Evolutionary conservation across 116 monocot species (phyloP), one percentile per base, ranked within the genome.

Genomic region (Trichopus zeylanicus): DNA sequence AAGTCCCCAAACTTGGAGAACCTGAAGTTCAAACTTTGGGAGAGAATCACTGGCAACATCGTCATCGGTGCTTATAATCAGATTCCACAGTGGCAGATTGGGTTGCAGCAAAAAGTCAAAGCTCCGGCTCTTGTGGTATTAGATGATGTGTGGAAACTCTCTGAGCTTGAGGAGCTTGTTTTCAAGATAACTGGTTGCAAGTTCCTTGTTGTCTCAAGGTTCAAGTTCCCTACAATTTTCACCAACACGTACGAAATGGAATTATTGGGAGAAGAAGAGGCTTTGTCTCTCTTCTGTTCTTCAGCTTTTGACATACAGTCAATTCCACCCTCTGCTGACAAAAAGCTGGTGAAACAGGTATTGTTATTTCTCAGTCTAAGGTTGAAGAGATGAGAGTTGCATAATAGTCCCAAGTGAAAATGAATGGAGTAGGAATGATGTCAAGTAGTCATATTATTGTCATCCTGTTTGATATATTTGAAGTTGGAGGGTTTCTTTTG

Each of bases 301-400:
- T 57, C 73, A 16, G 77, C 82, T 30, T 82, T 82, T 58, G 73
- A 70, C 37, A 70, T 69, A 31, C 49, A 77, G 26, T 70, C 69
- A 9, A 63, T 82, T 47, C 77, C 82, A 15, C 23, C 30, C 2
- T 63, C 61, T 6, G 63, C 58, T 32, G 82, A 82, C 63, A 82
- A 82, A 69, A 77, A 77, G 55, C 57, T 82, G 24, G 82, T 82
- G 26, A 67, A 67, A 66, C 77, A 82, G 75, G 80, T 80, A 42
- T 42, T 1, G 12, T n/a, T n/a, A 42, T n/a, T 38, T 42, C 42
- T 42, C 42, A 16, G 13, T 13, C 42, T 42, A 18, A 42, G 42
- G 18, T 16, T 42, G 42, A 42, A 42, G 1, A 42, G 42, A 42
- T 42, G 42, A 42, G n/a, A n/a, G n/a, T 42, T 42, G 12, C n/a